Conservation (phyloP, 2,329 filamentous ascomycete species). For the Nakataea oryzae region DNA sequence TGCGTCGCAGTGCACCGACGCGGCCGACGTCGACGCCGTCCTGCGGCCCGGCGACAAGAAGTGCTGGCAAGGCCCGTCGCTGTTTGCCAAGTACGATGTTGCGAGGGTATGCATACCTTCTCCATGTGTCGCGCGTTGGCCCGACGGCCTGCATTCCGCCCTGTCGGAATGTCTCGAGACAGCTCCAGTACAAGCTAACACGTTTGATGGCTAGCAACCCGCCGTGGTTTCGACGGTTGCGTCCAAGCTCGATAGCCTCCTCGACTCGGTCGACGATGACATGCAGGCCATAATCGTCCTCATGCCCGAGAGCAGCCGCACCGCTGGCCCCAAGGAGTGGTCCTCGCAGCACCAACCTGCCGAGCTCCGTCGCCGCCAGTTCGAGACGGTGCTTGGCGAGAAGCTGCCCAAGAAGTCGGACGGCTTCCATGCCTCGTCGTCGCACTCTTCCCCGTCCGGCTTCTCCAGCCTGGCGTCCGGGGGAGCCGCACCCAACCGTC, state of each 20-base stretch:
- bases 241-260: conserved; percentile 32
- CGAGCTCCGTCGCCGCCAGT: conserved; percentile 1
- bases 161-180: neutral
- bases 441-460: conserved; percentile 12
- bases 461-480: conserved; percentile 13
- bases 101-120: conserved; percentile 24
- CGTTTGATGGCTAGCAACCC: conserved; percentile 11
- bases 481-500: conserved; percentile 20
- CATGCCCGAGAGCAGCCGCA: conserved; percentile 34
- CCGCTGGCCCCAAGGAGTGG: conserved; percentile 27
- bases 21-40: conserved; percentile 26
- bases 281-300: conserved; percentile 47
- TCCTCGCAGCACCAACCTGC: conserved; percentile 13
- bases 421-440: neutral
- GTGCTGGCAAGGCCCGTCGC: conserved; percentile 33
- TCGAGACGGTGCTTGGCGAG: conserved; percentile 12
- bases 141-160: neutral
- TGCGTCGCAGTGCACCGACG: conserved; percentile 24
- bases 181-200: neutral
- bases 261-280: conserved; percentile 29
- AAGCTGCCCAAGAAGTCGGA: neutral
- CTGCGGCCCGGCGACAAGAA: conserved; percentile 22
- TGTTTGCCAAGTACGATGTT: conserved; percentile 32
- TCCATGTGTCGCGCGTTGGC: neutral
- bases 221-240: conserved; percentile 33